Conservation (phyloP, 192 early-diverging fungal species). For the Polychytrium aggregatum region DNA sequence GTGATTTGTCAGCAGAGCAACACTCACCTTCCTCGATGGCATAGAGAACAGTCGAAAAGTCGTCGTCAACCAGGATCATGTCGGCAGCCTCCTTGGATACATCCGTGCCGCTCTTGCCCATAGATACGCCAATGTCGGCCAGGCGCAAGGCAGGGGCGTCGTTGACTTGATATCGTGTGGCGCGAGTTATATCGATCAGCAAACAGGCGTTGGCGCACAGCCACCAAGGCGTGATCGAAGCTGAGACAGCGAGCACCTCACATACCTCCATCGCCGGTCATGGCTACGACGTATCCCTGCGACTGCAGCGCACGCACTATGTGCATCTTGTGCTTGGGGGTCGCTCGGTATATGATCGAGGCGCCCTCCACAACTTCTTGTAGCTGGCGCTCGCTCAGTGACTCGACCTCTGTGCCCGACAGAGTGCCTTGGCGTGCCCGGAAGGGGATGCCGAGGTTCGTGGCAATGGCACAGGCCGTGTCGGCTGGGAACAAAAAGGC, state of each 20-base stretch:
- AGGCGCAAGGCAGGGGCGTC: constrained; percentile 88
- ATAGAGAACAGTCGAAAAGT: constrained; percentile 75
- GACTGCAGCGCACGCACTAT: constrained; percentile 83
- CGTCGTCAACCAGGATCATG: constrained; percentile 94
- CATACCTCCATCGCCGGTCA: constrained; percentile 82
- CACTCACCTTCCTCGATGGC: constrained; percentile 89
- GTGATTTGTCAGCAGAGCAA: no score
- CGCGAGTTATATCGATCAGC: constrained; percentile 10
- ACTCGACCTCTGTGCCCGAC: constrained; percentile 34
- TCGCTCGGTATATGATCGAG: constrained; percentile 57
- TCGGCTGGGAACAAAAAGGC: no score
- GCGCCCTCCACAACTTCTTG: constrained; percentile 18
- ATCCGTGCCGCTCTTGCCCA: constrained; percentile 92
- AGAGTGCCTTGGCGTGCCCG: constrained; percentile 13
- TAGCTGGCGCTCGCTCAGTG: constrained; percentile 19
- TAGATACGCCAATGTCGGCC: constrained; percentile 93
- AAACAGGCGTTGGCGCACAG: no score
- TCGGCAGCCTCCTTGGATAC: constrained; percentile 95
- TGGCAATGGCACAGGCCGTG: constrained; percentile 83
- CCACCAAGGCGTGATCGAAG: constrained; percentile 1
- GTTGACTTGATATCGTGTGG: constrained; percentile 66
- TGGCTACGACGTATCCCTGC: constrained; percentile 79
- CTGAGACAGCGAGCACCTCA: not conserved
- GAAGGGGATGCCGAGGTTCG: constrained; percentile 65
- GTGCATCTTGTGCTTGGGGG: constrained; percentile 80